Conservation (phyloP, 2,329 filamentous ascomycete genomes). For the Trichoderma polysporum region DNA sequence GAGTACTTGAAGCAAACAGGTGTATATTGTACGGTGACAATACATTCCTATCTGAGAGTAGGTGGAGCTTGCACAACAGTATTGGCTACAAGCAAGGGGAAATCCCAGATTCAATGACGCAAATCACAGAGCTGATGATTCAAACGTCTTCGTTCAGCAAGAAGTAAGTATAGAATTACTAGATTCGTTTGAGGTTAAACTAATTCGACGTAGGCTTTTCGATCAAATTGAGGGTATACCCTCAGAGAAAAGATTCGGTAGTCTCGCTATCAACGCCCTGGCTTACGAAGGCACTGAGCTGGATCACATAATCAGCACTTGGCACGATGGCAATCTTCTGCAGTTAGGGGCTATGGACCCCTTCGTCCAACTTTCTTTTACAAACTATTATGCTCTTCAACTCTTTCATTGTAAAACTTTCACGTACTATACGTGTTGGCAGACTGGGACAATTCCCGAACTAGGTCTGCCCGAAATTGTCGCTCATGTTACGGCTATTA, state of each 20-base stretch:
- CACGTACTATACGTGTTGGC: constrained; percentile 28
- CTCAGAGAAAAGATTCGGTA: background rate
- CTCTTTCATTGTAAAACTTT: constrained; percentile 30
- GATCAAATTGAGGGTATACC: constrained; percentile 22
- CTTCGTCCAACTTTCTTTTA: constrained; percentile 17
- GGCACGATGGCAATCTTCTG: background rate
- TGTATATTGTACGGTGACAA: constrained; percentile 29
- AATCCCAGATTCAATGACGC: background rate
- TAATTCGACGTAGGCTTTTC: constrained; percentile 24
- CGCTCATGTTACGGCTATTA: constrained; percentile 8
- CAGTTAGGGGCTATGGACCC: background rate
- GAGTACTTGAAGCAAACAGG: constrained; percentile 27
- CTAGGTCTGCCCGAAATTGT: constrained; percentile 6
- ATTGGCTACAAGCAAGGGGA: too few relatives aligned
- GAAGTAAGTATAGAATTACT: background rate
- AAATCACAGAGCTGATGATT: constrained; percentile 20
- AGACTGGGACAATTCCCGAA: constrained; percentile 4
- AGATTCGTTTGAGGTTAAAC: background rate
- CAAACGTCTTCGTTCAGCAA: constrained; percentile 27
- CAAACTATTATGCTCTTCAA: constrained; percentile 23
- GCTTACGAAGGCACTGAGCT: constrained; percentile 20
- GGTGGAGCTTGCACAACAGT: constrained; percentile 9
- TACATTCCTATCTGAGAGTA: constrained; percentile 24
- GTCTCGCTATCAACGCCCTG: constrained; percentile 13
- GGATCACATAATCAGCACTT: background rate